A percentile compares a stretch with the other conserved stretches of the same genome.
Evolutionary conservation across 73 alveolate species (phyloP).

Genomic region (Tetrahymena malaccensis): DNA sequence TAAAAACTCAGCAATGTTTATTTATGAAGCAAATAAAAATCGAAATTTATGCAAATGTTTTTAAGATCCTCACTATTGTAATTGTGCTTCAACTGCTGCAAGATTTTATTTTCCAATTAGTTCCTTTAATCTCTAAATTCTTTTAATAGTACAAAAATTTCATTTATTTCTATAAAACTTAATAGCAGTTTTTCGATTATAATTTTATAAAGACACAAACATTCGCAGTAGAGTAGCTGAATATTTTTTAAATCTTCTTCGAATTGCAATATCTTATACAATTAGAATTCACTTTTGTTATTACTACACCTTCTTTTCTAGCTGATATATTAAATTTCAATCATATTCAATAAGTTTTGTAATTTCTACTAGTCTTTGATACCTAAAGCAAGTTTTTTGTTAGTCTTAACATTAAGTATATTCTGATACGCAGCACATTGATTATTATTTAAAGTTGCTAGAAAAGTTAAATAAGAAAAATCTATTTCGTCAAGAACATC

Average conservation of each 20-base stretch:
- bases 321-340: neutral
- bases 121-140: neutral
- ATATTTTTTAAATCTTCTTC: neutral
- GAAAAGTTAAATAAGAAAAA: neutral
- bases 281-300: neutral
- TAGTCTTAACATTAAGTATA: too few relatives aligned
- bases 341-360: neutral
- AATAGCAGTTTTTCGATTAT: neutral
- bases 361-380: neutral
- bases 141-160: neutral
- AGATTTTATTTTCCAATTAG: neutral
- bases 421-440: neutral
- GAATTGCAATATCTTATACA: neutral
- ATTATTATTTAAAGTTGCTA: neutral
- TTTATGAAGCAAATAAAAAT: neutral
- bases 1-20: neutral
- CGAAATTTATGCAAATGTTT: neutral
- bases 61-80: neutral
- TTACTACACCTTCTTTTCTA: too few relatives aligned
- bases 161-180: neutral
- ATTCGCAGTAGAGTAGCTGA: neutral
- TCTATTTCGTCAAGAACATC: neutral
- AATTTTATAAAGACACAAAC: neutral
- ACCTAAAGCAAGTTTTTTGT: neutral
- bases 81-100: neutral